Evolutionary conservation across 306 rosid genomes (phyloP), one percentile per base, ranked within the genome.

Genomic region (Neltuma alba): DNA sequence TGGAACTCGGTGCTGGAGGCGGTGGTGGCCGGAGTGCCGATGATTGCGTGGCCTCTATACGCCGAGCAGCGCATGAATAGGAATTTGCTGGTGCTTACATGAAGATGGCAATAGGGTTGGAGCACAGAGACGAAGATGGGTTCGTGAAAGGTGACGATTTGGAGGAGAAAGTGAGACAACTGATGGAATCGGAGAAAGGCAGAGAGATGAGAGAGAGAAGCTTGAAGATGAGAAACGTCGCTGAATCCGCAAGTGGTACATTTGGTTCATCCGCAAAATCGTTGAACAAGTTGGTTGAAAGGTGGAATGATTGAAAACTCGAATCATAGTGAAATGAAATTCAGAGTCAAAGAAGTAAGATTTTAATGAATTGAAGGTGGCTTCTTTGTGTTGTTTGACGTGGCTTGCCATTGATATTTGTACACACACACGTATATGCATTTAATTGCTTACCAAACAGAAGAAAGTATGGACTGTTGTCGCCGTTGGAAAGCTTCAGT

Each of bases 231-330:
- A 71, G 41, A 65, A 75, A 82, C 34, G 13, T 76, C 58, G 84
- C 80, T 37, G 7, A 33, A 38, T 72, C 75, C 25, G 82, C 86
- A 9, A 45, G 16, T n/a, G 79, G 71, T 8, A 65, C 67, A 27
- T 40, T 1, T 58, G 89, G 89, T 25, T 86, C 86, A 10, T 82
- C 86, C 31, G 52, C 60, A 0, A 62, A 8, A 36, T 68, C 85
- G 4, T 20, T 85, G 9, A 61, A 12, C 0, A 62, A 64, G 9
- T 81, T 81, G 12, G 48, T 81, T 25, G 61, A 62, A 11, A 72
- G 11, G 12, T 50, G 63, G 64, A 72, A 72, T 7, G 20, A 45
- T 5, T 45, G 50, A 45, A n/a, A 45, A 41, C 45, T 11, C 11
- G 13, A 41, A 0, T 42, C 4, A 11, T 15, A 42, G 47, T 42